A percentile compares a stretch with the other conserved stretches of the same genome.
phyloP scores from a whole-genome alignment of 148 eudicot genomes.

The Arctostaphylos glauca region DNA sequence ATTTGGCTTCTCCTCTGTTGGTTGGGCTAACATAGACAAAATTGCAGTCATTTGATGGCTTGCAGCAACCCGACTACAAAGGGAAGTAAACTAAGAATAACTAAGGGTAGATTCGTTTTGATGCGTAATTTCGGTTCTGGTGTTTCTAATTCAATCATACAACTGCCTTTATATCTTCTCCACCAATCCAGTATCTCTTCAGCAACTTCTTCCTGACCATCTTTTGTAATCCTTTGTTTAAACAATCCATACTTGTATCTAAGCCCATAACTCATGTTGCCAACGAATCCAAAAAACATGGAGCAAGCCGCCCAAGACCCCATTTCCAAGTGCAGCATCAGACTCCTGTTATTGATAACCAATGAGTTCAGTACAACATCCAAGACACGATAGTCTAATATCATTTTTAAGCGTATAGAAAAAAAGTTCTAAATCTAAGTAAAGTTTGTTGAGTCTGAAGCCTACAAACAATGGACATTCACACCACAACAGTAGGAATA shows the following conservation, averaged over 20 bases:
- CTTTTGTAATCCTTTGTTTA: conserved; percentile 84
- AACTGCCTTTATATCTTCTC: conserved; percentile 85
- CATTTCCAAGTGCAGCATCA: conserved; percentile 99
- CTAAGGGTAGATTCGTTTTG: no score
- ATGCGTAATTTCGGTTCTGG: no score
- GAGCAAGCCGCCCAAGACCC: conserved; percentile 94
- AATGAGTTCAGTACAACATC: background rate
- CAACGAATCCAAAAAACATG: conserved; percentile 89
- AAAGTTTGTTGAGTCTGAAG: background rate
- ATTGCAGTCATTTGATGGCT: conserved; percentile 62
- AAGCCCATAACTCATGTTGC: conserved; percentile 97
- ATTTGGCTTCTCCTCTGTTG: background rate
- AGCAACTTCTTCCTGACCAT: conserved; percentile 97
- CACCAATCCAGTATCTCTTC: conserved; percentile 87
- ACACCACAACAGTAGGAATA: background rate
- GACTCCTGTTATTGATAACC: conserved; percentile 59
- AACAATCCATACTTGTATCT: conserved; percentile 92
- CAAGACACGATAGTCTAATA: background rate
- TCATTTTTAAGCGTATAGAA: background rate
- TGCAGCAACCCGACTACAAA: conserved; percentile 88
- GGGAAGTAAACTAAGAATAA: no score
- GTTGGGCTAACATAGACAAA: conserved; percentile 63
- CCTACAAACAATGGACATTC: background rate
- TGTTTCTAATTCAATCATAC: no score
- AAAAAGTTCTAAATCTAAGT: background rate